Evolutionary conservation across 371 early-diverging fungal species (phyloP).

Genomic region (Mucor irregularis): DNA sequence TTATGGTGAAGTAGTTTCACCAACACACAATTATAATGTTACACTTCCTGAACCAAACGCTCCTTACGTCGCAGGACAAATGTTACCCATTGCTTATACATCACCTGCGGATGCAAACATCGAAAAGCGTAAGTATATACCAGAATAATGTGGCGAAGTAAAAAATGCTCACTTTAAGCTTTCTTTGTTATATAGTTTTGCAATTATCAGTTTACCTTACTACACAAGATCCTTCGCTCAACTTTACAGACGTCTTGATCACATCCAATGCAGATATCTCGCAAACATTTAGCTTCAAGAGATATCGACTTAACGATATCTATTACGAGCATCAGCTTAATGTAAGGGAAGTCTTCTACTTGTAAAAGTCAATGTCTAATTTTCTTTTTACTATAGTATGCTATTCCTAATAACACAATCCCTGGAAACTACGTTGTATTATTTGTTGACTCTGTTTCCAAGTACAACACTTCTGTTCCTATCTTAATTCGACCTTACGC

Average conservation of each 20-base stretch:
- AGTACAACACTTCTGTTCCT: conserved; percentile 35
- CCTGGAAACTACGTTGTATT: conserved; percentile 40
- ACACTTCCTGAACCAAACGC: conserved; percentile 38
- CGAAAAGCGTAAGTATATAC: conserved; percentile 14
- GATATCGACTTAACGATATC: conserved; percentile 20
- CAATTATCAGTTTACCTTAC: conserved; percentile 30
- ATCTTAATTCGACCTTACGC: conserved; percentile 40
- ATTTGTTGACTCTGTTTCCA: conserved; percentile 35
- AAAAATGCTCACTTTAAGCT: not conserved
- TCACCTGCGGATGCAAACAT: conserved; percentile 24
- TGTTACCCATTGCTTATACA: conserved; percentile 39
- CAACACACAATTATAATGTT: conserved; percentile 35
- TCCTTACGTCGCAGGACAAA: conserved; percentile 45
- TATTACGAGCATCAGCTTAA: conserved; percentile 39
- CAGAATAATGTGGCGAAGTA: not conserved
- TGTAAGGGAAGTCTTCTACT: no score
- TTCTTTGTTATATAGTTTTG: conserved; percentile 12
- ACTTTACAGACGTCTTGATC: conserved; percentile 25
- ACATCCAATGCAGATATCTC: conserved; percentile 37
- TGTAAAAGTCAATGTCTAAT: not conserved
- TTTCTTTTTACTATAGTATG: conserved; percentile 17
- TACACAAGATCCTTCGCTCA: conserved; percentile 21
- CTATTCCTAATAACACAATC: conserved; percentile 30
- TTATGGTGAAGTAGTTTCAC: conserved; percentile 18
- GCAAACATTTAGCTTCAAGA: conserved; percentile 32